Percentiles rank a stretch among this genome's conserved stretches.
Conservation (phyloP, 1,284 basidiomycete species). For the Porodaedalea pini region DNA sequence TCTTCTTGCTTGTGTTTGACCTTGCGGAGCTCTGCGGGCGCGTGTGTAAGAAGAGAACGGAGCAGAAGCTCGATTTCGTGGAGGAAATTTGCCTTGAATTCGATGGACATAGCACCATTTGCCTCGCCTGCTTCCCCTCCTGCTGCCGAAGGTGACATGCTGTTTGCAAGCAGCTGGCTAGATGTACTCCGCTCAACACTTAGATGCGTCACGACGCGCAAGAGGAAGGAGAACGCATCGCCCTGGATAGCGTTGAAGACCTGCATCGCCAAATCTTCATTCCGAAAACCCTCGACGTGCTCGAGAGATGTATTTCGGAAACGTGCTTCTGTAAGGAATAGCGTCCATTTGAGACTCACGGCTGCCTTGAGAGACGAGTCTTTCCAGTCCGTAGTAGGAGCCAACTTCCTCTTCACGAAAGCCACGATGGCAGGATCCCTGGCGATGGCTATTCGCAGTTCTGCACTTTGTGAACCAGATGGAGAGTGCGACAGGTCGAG, state of each 20-base stretch:
- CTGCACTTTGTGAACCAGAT: constrained; percentile 42
- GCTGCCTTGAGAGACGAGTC: constrained; percentile 74
- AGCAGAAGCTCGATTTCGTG: constrained; percentile 70
- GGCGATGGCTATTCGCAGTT: constrained; percentile 44
- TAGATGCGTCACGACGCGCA: constrained; percentile 50
- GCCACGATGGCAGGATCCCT: constrained; percentile 43
- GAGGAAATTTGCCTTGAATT: constrained; percentile 65
- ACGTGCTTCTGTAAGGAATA: constrained; percentile 76
- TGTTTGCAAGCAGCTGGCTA: constrained; percentile 44
- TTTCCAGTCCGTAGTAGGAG: constrained; percentile 57
- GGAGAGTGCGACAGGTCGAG: constrained; percentile 61
- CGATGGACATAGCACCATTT: constrained; percentile 41
- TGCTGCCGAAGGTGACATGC: constrained; percentile 34
- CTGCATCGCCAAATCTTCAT: constrained; percentile 76
- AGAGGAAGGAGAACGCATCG: constrained; percentile 79
- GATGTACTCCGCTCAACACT: constrained; percentile 42
- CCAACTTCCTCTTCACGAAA: constrained; percentile 57
- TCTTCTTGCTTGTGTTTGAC: constrained; percentile 93
- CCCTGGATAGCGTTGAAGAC: constrained; percentile 80
- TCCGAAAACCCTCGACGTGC: constrained; percentile 63
- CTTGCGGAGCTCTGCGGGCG: constrained; percentile 84
- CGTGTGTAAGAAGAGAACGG: constrained; percentile 70
- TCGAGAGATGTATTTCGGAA: constrained; percentile 67
- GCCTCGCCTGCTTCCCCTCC: constrained; percentile 58
- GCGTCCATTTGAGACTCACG: constrained; percentile 81